Evolutionary conservation across 371 early-diverging fungal genomes (phyloP).

Genomic region (Apophysomyces sp.): DNA sequence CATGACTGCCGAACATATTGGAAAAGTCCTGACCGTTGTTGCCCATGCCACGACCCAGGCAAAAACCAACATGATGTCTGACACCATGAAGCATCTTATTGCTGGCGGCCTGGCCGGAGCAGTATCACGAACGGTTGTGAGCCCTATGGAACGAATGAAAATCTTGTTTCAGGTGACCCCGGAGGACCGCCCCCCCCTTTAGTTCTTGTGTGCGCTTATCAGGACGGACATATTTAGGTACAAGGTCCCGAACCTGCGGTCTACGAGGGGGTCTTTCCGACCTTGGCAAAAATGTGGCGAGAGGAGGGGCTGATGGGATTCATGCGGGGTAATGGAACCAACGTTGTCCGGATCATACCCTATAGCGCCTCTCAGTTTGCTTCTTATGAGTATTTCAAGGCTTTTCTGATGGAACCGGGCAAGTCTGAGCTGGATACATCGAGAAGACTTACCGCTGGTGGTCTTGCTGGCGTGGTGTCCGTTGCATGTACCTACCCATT

Average conservation of each 20-base stretch:
- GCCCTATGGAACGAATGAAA: slow-evolving; percentile 92
- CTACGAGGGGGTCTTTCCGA: slow-evolving; percentile 72
- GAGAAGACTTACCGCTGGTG: slow-evolving; percentile 76
- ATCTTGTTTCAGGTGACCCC: slow-evolving; percentile 83
- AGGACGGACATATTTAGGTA: slow-evolving; percentile 43
- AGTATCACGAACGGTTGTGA: slow-evolving; percentile 88
- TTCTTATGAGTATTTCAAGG: slow-evolving; percentile 79
- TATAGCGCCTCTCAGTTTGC: slow-evolving; percentile 92
- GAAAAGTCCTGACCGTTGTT: slow-evolving; percentile 29
- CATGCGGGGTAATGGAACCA: slow-evolving; percentile 93
- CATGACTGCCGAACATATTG: slow-evolving; percentile 38
- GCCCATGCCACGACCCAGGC: slow-evolving; percentile 13
- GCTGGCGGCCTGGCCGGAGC: slow-evolving; percentile 94
- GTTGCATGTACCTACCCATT: slow-evolving; percentile 87
- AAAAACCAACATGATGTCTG: slow-evolving; percentile 31
- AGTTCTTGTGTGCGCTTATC: not conserved
- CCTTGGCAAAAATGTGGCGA: slow-evolving; percentile 79
- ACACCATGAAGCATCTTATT: slow-evolving; percentile 78
- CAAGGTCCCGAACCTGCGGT: slow-evolving; percentile 70
- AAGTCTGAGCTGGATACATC: slow-evolving; percentile 73
- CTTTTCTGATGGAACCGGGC: slow-evolving; percentile 64
- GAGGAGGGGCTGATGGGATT: slow-evolving; percentile 87
- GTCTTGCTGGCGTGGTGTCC: slow-evolving; percentile 80
- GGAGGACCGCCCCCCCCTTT: not conserved
- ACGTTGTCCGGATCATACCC: slow-evolving; percentile 90